Base-by-base conservation (phyloP, 768 basidiomycete genomes). In the Boletus sp. region DNA sequence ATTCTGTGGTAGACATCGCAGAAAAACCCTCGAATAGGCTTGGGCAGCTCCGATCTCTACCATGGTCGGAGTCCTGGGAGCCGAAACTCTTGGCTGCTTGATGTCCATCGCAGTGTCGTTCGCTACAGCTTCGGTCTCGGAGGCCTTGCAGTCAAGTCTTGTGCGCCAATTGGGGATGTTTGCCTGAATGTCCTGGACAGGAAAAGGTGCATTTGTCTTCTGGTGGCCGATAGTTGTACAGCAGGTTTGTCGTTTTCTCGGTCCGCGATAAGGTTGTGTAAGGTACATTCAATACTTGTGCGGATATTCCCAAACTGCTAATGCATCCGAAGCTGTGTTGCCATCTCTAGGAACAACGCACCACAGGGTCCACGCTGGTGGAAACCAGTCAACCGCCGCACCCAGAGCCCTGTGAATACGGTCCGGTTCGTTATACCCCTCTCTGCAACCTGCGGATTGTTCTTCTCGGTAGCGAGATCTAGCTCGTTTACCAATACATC, bases 241-340 rank as follows among this genome's bases (percentile, higher is more conserved):
- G 5, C 78, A 76, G 73, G 78, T 72, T 33, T 42, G 69, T 57
- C 21, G 19, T 35, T n/a, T 39, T 35, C 27, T 14, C 15, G 2
- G 9, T 10, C 7, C 7, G n/a, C 3, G 13, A 23, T 17, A 32
- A 10, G 14, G 39, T 42, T n/a, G 25, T 32, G 38, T 50, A 19
- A 56, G 7, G 8, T 11, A 3, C 19, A 15, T 38, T 10, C 61
- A 78, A 73, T 77, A 67, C 53, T 64, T 76, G 27, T 75, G 72
- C 2, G 77, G 76, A 34, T 77, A 76, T 9, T 77, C 78, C 10
- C 79, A 80, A 58, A 70, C 65, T 48, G 69, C 79, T 25, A 77
- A 79, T 57, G 77, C 75, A 21, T 77, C 78, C 15, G 72, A 77
- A 38, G 77, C 77, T 25, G 66, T 79, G 29, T 79, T 77, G 77